Base-by-base conservation (phyloP, 768 basidiomycete genomes). In the Russula compacta region DNA sequence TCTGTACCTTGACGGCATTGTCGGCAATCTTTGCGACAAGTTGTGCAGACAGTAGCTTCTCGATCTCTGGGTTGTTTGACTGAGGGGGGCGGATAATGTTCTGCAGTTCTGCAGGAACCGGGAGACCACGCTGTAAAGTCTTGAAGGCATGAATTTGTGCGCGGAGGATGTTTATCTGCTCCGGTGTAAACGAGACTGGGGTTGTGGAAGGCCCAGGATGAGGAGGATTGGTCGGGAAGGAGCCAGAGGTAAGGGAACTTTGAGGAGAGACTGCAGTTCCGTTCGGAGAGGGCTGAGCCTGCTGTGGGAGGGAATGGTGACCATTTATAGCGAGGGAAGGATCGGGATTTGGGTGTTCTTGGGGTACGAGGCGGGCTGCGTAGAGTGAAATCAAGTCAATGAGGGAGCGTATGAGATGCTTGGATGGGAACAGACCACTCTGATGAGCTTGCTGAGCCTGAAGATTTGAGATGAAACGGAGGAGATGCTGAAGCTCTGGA, bases 101-200 rank as follows among this genome's bases (percentile, higher is more conserved):
- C 62, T 86, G 87, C 33, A 93, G 67, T 62, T 79, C 70, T 12
- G 89, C 83, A 14, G 89, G 86, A 44, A 90, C 78, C 15, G 87
- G 82, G 8, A 83, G 70, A 21, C 85, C 83, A 24, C 85, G 80
- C 15, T 77, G 76, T 66, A 93, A 77, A 64, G 83, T 78, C 69
- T 86, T 89, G 76, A 86, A 92, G 4, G 91, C 90, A 52, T 85
- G 81, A 15, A 93, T 92, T 66, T 93, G 91, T 0, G 87, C 83
- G 14, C 87, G 81, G n/a, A 93, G 79, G 10, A 86, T 81, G 59
- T 76, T 78, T 50, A 92, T 84, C 68, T 92, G 92, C 61, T 88
- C 86, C 0, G 71, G 75, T 4, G 88, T 86, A 69, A 95, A 92
- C 5, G 87, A 86, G 35, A 92, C 83, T 42, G 89, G 87, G 0